Evolutionary conservation across 495 filamentous ascomycete species (phyloP), one percentile per base, ranked within the genome.

Genomic region (Daldinia caldariorum): DNA sequence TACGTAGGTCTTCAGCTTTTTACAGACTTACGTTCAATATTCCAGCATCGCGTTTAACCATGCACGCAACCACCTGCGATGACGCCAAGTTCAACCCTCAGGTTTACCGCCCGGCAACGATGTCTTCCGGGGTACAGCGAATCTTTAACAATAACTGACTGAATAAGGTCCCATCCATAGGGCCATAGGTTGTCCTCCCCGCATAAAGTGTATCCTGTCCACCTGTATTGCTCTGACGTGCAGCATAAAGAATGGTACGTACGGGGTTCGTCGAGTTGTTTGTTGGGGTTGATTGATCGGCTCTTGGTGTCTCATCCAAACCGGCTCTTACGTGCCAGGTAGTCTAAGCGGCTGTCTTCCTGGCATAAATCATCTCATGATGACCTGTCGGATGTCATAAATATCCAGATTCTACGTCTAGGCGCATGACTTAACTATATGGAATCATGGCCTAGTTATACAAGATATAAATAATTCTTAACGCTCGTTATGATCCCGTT

Each of bases 161-260:
- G 56, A 43, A 65, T 61, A 72, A 68, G 64, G 69, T 56, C 68
- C 64, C 60, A 65, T 68, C 50, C 14, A 58, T 54, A 63, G 50
- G 60, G 57, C 26, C 38, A 41, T 45, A 39, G 43, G 35, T 29
- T 13, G 26, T 10, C 49, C 3, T n/a, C 49, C 22, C 49, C 26
- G 59, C 68, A 63, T 63, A 49, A 50, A 54, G 6, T 35, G 26
- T 58, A 54, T 53, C 43, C 58, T 3, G 26, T 26, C 26, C 26
- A 3, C 3, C 26, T 35, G 26, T 13, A 18, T n/a, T 61, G 59
- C 55, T 56, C 56, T 41, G 47, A 67, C 20, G 13, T 53, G 58
- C 26, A 10, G 18, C 39, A 39, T 62, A 20, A 47, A 47, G 39
- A 31, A 54, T 32, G 34, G 32, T 43, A 55, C 41, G 6, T 35